Evolutionary conservation across 768 basidiomycete species (phyloP).

Genomic region (Tephrocybe sp.): DNA sequence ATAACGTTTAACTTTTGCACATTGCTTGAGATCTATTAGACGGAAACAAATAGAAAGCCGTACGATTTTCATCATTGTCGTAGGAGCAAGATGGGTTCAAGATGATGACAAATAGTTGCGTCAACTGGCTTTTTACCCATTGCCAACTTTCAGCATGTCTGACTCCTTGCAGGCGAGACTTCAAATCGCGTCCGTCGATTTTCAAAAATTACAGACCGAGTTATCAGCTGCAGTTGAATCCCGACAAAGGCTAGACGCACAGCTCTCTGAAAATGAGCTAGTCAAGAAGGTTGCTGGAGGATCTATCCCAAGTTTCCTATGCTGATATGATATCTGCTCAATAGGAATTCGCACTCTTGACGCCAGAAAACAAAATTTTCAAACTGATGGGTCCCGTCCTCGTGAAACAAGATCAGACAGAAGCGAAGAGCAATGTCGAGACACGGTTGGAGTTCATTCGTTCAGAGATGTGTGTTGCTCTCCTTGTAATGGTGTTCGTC

Average conservation of each 20-base stretch:
- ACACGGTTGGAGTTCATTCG: slow-evolving; percentile 88
- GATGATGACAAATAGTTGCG: slow-evolving; percentile 6
- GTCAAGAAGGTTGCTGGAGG: slow-evolving; percentile 71
- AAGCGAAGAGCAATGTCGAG: slow-evolving; percentile 86
- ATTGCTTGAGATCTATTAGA: no score
- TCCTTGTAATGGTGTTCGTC: background rate
- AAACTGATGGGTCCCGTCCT: slow-evolving; percentile 91
- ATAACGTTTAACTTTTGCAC: no score
- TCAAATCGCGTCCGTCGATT: slow-evolving; percentile 70
- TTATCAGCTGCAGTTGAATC: slow-evolving; percentile 72
- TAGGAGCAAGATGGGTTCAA: no score
- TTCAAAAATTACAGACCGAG: slow-evolving; percentile 79
- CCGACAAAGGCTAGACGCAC: slow-evolving; percentile 84
- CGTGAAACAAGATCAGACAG: slow-evolving; percentile 82
- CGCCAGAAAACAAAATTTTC: slow-evolving; percentile 76
- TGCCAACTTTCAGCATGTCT: slow-evolving; percentile 5
- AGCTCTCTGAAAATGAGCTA: slow-evolving; percentile 86
- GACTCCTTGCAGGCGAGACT: slow-evolving; percentile 53
- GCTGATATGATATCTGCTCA: background rate
- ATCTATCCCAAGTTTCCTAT: background rate
- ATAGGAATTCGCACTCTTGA: slow-evolving; percentile 81
- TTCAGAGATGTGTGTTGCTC: slow-evolving; percentile 71
- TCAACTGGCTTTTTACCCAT: background rate
- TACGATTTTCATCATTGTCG: no score
- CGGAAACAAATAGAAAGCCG: no score